Conservation (phyloP, 805 yeast genomes). For the Blastobotrys mokoenaii region DNA sequence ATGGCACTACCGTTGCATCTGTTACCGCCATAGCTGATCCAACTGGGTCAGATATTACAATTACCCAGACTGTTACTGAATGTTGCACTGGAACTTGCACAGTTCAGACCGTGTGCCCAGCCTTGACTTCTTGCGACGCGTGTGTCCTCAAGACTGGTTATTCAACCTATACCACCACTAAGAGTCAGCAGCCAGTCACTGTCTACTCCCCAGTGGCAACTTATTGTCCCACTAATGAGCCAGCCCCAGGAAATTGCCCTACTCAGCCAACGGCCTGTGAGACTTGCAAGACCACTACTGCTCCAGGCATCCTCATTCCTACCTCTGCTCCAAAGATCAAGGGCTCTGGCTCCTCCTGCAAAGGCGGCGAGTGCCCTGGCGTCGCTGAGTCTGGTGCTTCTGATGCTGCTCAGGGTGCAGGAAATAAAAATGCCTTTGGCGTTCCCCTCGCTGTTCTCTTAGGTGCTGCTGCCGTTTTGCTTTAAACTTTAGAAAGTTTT, state of each 20-base stretch:
- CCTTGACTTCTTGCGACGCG: constrained; percentile 3
- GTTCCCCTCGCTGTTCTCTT: not conserved
- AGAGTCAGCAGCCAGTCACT: constrained; percentile 11
- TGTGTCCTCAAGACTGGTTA: constrained; percentile 7
- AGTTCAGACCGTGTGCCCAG: not conserved
- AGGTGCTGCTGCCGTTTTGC: not conserved
- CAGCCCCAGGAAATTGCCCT: not conserved
- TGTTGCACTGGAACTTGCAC: constrained; percentile 16
- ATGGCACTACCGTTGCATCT: not conserved
- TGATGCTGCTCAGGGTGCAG: not conserved
- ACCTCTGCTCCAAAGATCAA: not conserved
- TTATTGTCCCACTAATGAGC: constrained; percentile 2
- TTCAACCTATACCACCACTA: constrained; percentile 11
- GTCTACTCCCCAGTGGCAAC: constrained; percentile 15
- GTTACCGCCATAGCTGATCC: not conserved
- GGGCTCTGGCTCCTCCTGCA: not conserved
- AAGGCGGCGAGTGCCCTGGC: not conserved
- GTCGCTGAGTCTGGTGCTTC: not conserved
- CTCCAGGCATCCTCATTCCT: not conserved
- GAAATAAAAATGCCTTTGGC: not conserved
- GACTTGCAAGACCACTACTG: not conserved
- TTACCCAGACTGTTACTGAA: constrained; percentile 9
- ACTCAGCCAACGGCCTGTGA: not conserved
- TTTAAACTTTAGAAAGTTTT: not conserved
- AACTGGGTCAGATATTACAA: constrained; percentile 1